A percentile compares a stretch with the other conserved stretches of the same genome.
phyloP scores from a whole-genome alignment of 306 rosid species.

The Calophaca sinica region DNA sequence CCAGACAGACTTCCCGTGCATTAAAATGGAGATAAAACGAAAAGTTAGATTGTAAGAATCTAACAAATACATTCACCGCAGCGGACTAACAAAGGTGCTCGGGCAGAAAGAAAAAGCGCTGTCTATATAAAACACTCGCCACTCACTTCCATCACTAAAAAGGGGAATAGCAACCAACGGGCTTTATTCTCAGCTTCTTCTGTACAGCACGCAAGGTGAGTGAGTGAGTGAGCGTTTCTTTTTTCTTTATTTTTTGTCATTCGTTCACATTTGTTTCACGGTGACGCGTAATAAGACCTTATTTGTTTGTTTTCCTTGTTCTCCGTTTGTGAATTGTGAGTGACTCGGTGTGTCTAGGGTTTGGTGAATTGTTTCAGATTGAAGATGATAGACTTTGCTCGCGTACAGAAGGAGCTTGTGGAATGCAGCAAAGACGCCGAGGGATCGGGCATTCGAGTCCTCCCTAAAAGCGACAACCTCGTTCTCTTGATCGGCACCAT shows the following conservation, averaged over 20 bases:
- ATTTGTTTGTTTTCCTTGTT: background rate
- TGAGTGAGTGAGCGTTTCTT: background rate
- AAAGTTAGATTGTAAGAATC: background rate
- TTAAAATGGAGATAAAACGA: too few species aligned
- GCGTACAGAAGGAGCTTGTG: constrained; percentile 97
- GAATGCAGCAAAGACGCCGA: constrained; percentile 88
- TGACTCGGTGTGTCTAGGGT: constrained; percentile 45
- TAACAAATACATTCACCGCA: background rate
- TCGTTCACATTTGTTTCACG: background rate
- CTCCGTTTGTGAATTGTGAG: background rate
- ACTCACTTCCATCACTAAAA: background rate
- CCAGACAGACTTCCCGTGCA: too few species aligned
- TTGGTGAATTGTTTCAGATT: constrained; percentile 38
- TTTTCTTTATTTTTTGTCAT: background rate
- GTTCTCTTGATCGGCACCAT: constrained; percentile 74
- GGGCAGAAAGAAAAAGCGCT: background rate
- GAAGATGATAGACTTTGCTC: constrained; percentile 89
- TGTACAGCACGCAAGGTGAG: background rate
- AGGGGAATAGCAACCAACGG: background rate
- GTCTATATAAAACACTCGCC: too few species aligned
- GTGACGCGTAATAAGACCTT: background rate
- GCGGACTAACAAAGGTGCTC: background rate
- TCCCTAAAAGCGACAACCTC: constrained; percentile 71
- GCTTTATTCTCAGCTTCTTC: constrained; percentile 32
- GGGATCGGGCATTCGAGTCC: constrained; percentile 83